These are phyloP conservation scores for Phallus indusiatus DNA, from an alignment of 768 basidiomycete species.

Conservation along the genomic window DNA sequence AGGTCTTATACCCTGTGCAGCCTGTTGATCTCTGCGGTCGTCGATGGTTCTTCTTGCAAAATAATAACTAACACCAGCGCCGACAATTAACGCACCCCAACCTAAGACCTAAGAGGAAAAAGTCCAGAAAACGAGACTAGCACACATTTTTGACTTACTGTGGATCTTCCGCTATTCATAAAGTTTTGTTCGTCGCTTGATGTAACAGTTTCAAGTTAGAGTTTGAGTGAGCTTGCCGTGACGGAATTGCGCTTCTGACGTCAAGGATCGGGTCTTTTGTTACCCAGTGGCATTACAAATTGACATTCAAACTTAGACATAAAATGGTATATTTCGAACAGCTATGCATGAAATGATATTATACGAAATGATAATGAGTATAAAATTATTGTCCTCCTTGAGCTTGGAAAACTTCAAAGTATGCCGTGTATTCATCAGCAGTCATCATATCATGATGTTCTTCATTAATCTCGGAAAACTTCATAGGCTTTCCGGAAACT, in stretches of 20 bases:
- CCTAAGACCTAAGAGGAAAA: constrained; percentile 22
- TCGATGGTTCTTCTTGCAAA: constrained; percentile 29
- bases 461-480: constrained; percentile 77
- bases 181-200: not conserved
- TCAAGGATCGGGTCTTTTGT: too few species aligned
- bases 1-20: constrained; percentile 21
- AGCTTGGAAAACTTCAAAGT: constrained; percentile 59
- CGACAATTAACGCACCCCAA: constrained; percentile 26
- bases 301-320: too few species aligned
- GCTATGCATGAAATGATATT: not conserved
- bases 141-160: constrained; percentile 13
- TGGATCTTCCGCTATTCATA: constrained; percentile 17
- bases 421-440: constrained; percentile 82
- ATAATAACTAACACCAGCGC: constrained; percentile 29
- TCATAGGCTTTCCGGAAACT: constrained; percentile 72
- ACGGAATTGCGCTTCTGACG: too few species aligned
- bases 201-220: too few species aligned
- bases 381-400: constrained; percentile 13
- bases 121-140: constrained; percentile 17
- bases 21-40: constrained; percentile 25
- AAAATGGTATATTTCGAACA: too few species aligned
- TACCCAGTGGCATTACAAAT: too few species aligned
- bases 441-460: constrained; percentile 92
- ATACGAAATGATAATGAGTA: not conserved
- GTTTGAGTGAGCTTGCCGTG: too few species aligned